A percentile compares a stretch with the other conserved stretches of the same genome.
These are phyloP conservation scores for barrel medic (Medicago truncatula) DNA, from an alignment of 306 rosid species.

Conservation along the genomic window MtrunA17r5.0-ANR NC_053044.1:30759001-30759500, in stretches of 20 bases:
- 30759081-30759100: too few relatives aligned
- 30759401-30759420: not conserved
- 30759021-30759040: not conserved
- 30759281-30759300: too few relatives aligned
- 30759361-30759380: not conserved
- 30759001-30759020: not conserved
- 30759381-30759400: not conserved
- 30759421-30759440: not conserved
- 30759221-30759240: too few relatives aligned
- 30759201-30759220: too few relatives aligned
- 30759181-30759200: too few relatives aligned
- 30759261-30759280: not conserved
- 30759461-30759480: not conserved
- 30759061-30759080: too few relatives aligned
- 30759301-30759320: not conserved
- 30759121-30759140: too few relatives aligned
- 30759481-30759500: not conserved
- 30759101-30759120: too few relatives aligned
- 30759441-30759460: not conserved
- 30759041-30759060: not conserved
- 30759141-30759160: too few relatives aligned
- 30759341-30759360: not conserved
- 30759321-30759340: too few relatives aligned
- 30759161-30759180: too few relatives aligned
- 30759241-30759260: too few relatives aligned